Evolutionary conservation across 2,329 filamentous ascomycete genomes (phyloP).

Genomic region (Saccharata proteae): DNA sequence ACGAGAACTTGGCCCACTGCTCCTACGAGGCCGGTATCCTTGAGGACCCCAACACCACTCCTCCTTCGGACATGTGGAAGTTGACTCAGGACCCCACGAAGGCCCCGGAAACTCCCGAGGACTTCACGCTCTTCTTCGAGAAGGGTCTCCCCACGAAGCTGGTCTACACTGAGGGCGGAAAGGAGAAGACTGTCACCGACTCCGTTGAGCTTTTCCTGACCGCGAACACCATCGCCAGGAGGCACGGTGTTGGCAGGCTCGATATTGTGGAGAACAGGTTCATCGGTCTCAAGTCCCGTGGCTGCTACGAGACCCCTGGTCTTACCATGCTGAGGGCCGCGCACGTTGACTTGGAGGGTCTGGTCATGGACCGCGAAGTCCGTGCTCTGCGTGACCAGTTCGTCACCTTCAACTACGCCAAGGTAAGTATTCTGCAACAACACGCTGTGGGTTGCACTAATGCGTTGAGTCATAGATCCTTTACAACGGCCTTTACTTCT

Average conservation of each 20-base stretch:
- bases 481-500: conserved; percentile 58
- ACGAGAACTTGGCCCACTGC: conserved; percentile 65
- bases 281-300: conserved; percentile 68
- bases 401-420: conserved; percentile 52
- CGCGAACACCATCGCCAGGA: conserved; percentile 58
- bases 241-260: conserved; percentile 65
- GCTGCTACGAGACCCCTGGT: conserved; percentile 57
- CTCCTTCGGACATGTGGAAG: conserved; percentile 73
- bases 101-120: conserved; percentile 57
- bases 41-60: conserved; percentile 51
- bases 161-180: conserved; percentile 39
- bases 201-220: conserved; percentile 60
- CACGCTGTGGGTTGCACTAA: background rate
- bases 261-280: conserved; percentile 77
- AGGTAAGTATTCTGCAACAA: conserved; percentile 15
- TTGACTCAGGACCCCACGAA: conserved; percentile 55
- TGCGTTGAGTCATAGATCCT: conserved; percentile 17
- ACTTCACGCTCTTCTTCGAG: conserved; percentile 61
- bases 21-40: conserved; percentile 69
- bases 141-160: conserved; percentile 64
- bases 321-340: conserved; percentile 40
- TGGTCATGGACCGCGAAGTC: conserved; percentile 57
- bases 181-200: conserved; percentile 50
- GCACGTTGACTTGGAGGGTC: conserved; percentile 52
- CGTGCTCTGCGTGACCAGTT: conserved; percentile 60